phyloP scores from a whole-genome alignment of 306 rosid species.

The cucumber (Cucumis sativus) region DNA sequence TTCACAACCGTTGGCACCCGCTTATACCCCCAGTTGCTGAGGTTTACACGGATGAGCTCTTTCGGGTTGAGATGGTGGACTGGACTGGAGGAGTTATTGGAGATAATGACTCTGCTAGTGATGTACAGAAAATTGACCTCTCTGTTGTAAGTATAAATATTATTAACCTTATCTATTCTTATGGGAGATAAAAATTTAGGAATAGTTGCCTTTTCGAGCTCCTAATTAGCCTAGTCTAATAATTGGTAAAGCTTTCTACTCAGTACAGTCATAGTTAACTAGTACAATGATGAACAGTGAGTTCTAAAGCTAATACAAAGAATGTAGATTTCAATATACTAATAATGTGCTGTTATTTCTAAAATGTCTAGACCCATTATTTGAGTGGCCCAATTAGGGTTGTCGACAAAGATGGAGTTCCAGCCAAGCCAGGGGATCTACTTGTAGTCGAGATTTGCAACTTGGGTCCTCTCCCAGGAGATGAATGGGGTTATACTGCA shows the following conservation, averaged over 20 bases:
- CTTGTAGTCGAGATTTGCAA: constrained; percentile 74
- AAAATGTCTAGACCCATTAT: constrained; percentile 46
- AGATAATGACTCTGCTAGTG: constrained; percentile 55
- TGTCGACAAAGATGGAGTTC: constrained; percentile 55
- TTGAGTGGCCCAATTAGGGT: constrained; percentile 77
- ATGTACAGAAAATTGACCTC: constrained; percentile 47
- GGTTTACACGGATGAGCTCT: constrained; percentile 32
- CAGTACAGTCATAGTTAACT: neutral
- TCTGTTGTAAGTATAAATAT: constrained; percentile 41
- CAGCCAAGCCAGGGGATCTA: constrained; percentile 79
- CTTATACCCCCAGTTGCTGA: constrained; percentile 44
- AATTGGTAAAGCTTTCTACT: neutral
- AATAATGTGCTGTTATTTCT: neutral
- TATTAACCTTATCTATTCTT: neutral
- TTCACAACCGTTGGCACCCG: constrained; percentile 92
- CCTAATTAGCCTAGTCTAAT: neutral
- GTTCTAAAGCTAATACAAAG: neutral
- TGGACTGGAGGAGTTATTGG: constrained; percentile 69
- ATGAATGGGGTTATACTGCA: constrained; percentile 93
- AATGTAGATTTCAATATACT: neutral
- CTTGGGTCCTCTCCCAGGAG: constrained; percentile 87
- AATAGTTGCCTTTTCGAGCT: neutral
- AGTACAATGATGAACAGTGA: neutral
- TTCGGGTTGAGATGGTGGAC: constrained; percentile 69
- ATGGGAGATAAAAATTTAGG: neutral